Conservation (phyloP, 331 rosid genomes). For the Pyrus hybrid region DNA sequence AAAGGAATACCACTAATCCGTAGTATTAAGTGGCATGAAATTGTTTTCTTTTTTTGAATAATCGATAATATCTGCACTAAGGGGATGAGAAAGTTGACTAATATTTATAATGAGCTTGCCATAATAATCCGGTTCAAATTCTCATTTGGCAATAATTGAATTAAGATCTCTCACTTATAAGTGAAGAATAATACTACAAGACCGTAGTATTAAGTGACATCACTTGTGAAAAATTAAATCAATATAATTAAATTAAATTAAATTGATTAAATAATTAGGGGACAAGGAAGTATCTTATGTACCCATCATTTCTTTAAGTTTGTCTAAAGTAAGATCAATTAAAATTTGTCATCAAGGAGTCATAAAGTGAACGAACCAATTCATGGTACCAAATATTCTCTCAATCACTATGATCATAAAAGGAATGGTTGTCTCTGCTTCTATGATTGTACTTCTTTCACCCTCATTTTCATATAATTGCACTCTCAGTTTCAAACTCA, state of each 20-base stretch:
- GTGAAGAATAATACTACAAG: no score
- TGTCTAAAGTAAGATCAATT: not conserved
- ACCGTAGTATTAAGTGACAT: no score
- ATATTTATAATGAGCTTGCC: no score
- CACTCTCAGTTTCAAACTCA: not conserved
- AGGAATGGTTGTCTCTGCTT: not conserved
- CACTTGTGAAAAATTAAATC: no score
- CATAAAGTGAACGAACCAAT: not conserved
- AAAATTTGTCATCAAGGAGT: not conserved
- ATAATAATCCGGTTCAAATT: no score
- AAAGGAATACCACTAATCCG: fast-evolving
- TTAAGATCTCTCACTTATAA: no score
- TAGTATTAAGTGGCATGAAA: no score
- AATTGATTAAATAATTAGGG: not conserved
- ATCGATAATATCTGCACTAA: no score
- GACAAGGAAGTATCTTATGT: not conserved
- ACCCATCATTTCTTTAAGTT: not conserved
- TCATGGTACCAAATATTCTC: not conserved
- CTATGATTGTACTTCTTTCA: not conserved
- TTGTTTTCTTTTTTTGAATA: no score
- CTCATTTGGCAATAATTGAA: fast-evolving
- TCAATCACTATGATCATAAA: not conserved
- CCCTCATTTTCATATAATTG: not conserved
- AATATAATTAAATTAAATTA: no score
- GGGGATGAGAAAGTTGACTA: no score